Evolutionary conservation across 2,329 filamentous ascomycete species (phyloP).

Genomic region (Sclerotinia subarctica): DNA sequence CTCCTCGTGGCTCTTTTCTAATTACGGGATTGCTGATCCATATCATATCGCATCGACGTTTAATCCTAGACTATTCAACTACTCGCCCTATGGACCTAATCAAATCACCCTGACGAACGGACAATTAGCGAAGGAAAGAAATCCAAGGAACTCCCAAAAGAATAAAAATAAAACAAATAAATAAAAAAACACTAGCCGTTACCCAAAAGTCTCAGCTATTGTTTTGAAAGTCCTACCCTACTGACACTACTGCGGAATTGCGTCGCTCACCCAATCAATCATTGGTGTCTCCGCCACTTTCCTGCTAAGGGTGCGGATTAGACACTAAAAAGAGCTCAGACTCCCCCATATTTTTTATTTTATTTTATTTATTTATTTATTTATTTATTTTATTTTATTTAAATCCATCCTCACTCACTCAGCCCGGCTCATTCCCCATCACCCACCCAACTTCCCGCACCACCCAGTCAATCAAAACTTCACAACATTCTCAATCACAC

Average conservation of each 20-base stretch:
- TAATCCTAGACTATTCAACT: background rate
- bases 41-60: conserved; percentile 18
- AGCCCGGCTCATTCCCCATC: background rate
- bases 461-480: conserved; percentile 10
- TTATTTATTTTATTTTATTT: background rate
- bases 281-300: conserved; percentile 2
- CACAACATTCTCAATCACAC: background rate
- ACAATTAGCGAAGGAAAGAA: background rate
- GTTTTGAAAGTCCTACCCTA: conserved; percentile 1
- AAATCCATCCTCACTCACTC: too few relatives aligned
- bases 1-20: conserved; percentile 3
- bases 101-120: conserved; percentile 1
- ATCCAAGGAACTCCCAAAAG: background rate
- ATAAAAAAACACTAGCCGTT: background rate
- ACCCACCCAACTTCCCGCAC: conserved; percentile 11
- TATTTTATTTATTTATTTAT: background rate
- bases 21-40: conserved; percentile 18
- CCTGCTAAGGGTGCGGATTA: background rate
- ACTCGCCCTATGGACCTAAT: conserved; percentile 11
- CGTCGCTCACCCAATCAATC: background rate
- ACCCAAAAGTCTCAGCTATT: conserved; percentile 14
- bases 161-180: background rate
- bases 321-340: conserved; percentile 16
- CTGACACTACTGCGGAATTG: conserved; percentile 5
- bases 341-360: conserved; percentile 10